phyloP scores from a whole-genome alignment of 805 yeast genomes.

The Barnettozyma pratensis region DNA sequence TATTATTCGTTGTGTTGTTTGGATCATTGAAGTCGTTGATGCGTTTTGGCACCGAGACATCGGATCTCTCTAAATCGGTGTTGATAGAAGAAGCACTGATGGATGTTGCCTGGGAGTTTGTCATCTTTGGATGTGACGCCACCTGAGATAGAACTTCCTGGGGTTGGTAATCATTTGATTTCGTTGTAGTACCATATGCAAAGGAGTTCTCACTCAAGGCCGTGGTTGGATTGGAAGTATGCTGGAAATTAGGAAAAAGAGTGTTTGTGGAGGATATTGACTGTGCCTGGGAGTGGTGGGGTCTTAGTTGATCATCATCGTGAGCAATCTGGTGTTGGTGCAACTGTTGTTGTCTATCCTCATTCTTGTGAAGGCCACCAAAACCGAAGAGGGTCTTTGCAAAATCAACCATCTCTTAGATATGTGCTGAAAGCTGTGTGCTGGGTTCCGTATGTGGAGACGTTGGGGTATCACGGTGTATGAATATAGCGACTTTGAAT shows the following conservation, averaged over 20 bases:
- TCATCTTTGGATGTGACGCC: slow-evolving; percentile 19
- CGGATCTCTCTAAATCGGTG: slow-evolving; percentile 5
- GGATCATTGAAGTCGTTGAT: slow-evolving; percentile 12
- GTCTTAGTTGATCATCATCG: slow-evolving; percentile 10
- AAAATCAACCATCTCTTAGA: slow-evolving; percentile 32
- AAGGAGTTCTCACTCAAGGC: slow-evolving; percentile 58
- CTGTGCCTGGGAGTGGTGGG: slow-evolving; percentile 11
- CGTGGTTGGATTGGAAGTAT: slow-evolving; percentile 59
- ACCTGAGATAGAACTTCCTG: slow-evolving; percentile 31
- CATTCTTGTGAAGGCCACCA: slow-evolving; percentile 24
- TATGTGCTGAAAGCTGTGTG: background rate
- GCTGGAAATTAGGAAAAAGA: slow-evolving; percentile 35
- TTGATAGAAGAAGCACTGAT: slow-evolving; percentile 9
- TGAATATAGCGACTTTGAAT: too few species aligned
- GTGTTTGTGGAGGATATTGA: slow-evolving; percentile 6
- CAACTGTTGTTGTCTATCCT: slow-evolving; percentile 6
- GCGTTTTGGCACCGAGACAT: slow-evolving; percentile 5
- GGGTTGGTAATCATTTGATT: slow-evolving; percentile 29
- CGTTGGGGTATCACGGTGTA: too few species aligned
- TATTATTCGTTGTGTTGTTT: slow-evolving; percentile 10
- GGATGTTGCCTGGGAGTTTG: slow-evolving; percentile 19
- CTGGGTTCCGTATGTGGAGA: too few species aligned
- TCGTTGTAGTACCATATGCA: slow-evolving; percentile 65
- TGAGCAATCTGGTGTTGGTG: slow-evolving; percentile 6
- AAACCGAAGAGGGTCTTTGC: slow-evolving; percentile 35